Evolutionary conservation across 768 basidiomycete genomes (phyloP).

Genomic region (Mycena polygramma): DNA sequence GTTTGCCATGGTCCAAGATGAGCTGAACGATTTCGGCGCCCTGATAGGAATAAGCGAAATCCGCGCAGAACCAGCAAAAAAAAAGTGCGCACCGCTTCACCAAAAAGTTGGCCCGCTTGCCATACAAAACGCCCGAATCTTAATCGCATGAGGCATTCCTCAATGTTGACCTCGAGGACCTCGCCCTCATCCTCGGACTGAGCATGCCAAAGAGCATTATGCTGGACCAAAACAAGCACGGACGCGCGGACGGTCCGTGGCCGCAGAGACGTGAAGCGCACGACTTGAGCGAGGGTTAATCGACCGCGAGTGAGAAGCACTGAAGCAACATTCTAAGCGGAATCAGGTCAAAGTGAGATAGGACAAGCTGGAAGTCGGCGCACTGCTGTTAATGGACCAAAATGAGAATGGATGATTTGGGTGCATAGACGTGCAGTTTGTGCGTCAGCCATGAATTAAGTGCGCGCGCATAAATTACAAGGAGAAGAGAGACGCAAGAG

Average conservation of each 20-base stretch:
- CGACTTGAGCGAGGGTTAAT: conserved; percentile 75
- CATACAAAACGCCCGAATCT: conserved; percentile 88
- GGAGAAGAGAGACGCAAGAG: not conserved
- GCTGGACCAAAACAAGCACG: conserved; percentile 87
- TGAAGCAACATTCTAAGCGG: conserved; percentile 75
- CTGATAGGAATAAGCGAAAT: conserved; percentile 52
- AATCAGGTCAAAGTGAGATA: not conserved
- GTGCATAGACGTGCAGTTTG: conserved; percentile 63
- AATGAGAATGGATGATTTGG: conserved; percentile 66
- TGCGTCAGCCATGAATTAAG: conserved; percentile 60
- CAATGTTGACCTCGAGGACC: conserved; percentile 84
- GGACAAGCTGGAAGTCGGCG: conserved; percentile 38
- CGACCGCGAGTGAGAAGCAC: conserved; percentile 86
- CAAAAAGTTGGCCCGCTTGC: conserved; percentile 79
- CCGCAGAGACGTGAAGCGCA: conserved; percentile 77
- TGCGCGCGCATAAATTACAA: conserved; percentile 26
- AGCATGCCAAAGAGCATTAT: conserved; percentile 92
- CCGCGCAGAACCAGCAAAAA: not conserved
- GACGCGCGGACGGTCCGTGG: conserved; percentile 77
- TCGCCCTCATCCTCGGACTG: conserved; percentile 79
- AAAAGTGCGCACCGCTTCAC: conserved; percentile 68
- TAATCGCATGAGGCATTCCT: conserved; percentile 85
- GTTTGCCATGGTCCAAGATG: conserved; percentile 88
- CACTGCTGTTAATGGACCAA: conserved; percentile 61
- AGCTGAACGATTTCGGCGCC: conserved; percentile 81